phyloP scores from a whole-genome alignment of 2,329 filamentous ascomycete genomes.

The Ceratocystis destructans region DNA sequence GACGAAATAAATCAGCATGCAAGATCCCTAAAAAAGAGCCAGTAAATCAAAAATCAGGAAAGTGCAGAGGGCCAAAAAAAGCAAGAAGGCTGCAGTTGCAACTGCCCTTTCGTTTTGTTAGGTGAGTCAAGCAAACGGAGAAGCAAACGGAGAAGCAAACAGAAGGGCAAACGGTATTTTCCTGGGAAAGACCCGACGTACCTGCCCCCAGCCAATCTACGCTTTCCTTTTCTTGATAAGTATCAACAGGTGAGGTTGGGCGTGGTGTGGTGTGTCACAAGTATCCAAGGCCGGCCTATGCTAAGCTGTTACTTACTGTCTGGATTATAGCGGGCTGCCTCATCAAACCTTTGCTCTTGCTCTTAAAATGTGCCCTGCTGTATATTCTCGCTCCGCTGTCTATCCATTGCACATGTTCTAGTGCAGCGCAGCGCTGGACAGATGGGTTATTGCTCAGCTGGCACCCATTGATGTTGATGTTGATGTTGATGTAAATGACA shows the following conservation, averaged over 20 bases:
- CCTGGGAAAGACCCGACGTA: not conserved
- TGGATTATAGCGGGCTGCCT: too few relatives aligned
- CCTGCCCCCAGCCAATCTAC: not conserved
- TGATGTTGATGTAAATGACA: not conserved
- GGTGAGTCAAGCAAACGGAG: not conserved
- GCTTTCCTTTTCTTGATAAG: not conserved
- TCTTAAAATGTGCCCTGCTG: too few relatives aligned
- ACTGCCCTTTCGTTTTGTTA: not conserved
- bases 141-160: not conserved
- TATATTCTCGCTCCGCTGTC: too few relatives aligned
- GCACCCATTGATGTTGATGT: not conserved
- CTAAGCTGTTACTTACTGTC: too few relatives aligned
- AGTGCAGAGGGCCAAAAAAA: not conserved
- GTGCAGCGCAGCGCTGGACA: not conserved
- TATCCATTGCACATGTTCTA: too few relatives aligned
- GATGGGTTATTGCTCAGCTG: not conserved
- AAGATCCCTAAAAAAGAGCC: not conserved
- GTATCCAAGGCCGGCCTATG: too few relatives aligned
- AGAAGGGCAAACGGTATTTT: not conserved
- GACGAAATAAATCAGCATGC: conserved; percentile 2
- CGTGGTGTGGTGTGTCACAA: too few relatives aligned
- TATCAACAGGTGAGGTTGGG: too few relatives aligned
- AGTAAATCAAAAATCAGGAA: not conserved
- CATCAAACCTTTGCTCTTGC: too few relatives aligned
- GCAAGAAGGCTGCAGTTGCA: not conserved